A percentile compares a stretch with the other conserved stretches of the same genome.
Evolutionary conservation across 2,329 filamentous ascomycete species (phyloP).

Genomic region (Hymenoscyphus scutula): DNA sequence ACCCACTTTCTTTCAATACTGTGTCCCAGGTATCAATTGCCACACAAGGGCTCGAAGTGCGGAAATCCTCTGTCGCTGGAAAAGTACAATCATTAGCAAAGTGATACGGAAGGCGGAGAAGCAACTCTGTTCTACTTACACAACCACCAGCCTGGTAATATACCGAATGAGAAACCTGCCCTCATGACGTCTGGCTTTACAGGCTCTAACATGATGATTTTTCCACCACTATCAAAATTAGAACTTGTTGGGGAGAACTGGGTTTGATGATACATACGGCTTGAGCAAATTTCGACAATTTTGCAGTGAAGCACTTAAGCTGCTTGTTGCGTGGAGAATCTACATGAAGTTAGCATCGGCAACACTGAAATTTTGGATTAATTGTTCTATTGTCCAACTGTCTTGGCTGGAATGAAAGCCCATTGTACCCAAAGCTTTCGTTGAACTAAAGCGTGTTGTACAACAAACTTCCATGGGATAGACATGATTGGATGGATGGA

Average conservation of each 20-base stretch:
- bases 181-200: not conserved
- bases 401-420: no score
- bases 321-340: not conserved
- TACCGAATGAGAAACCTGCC: conserved; percentile 30
- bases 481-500: no score
- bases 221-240: conserved; percentile 12
- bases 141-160: conserved; percentile 41
- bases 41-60: conserved; percentile 21
- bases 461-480: no score
- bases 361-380: no score
- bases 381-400: no score
- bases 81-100: no score
- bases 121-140: not conserved
- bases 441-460: no score
- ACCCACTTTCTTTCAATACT: conserved; percentile 14
- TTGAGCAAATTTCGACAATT: not conserved
- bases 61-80: conserved; percentile 31
- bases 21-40: not conserved
- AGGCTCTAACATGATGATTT: conserved; percentile 6
- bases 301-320: not conserved
- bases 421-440: no score
- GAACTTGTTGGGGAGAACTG: no score
- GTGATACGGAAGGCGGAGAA: no score
- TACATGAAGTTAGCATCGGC: not conserved
- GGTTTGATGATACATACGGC: no score